Percentiles rank a stretch among this genome's conserved stretches.
These are phyloP conservation scores for Psilocybe cubensis DNA, from an alignment of 768 basidiomycete genomes.

Conservation along the genomic window DNA sequence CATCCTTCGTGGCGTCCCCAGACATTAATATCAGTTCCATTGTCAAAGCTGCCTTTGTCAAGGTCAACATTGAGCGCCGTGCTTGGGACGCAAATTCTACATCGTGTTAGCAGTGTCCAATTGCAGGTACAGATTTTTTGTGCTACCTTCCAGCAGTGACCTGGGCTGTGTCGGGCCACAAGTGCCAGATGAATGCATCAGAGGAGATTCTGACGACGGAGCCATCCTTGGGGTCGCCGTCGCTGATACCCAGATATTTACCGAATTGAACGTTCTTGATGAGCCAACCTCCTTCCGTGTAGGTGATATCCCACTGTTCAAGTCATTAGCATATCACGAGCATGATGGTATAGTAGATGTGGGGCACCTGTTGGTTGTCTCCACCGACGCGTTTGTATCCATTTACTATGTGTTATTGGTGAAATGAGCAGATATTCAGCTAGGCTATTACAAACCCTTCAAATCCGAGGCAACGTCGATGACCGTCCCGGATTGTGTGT, in stretches of 20 bases:
- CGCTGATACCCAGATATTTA: constrained; percentile 33
- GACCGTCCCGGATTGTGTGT: constrained; percentile 40
- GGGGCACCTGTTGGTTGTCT: constrained; percentile 43
- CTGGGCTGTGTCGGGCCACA: constrained; percentile 35
- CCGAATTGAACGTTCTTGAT: constrained; percentile 35
- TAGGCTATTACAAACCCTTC: constrained; percentile 30
- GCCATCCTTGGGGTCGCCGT: constrained; percentile 30
- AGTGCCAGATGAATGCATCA: constrained; percentile 36
- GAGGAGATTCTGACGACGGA: constrained; percentile 29
- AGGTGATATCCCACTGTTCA: constrained; percentile 18
- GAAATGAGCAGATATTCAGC: constrained; percentile 18
- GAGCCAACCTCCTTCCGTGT: constrained; percentile 21
- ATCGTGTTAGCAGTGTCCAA: not conserved
- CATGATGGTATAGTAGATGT: not conserved
- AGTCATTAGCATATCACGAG: constrained; percentile 14
- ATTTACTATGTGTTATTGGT: constrained; percentile 33
- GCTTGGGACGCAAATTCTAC: constrained; percentile 1
- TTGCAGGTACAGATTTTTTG: no score
- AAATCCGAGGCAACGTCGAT: constrained; percentile 36
- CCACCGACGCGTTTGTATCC: constrained; percentile 39
- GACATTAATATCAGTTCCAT: constrained; percentile 43
- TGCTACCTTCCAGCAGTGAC: constrained; percentile 21
- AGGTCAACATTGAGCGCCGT: not conserved
- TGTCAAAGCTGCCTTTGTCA: constrained; percentile 27
- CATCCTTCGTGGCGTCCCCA: constrained; percentile 43